Evolutionary conservation across 2,329 filamentous ascomycete genomes (phyloP), one percentile per base, ranked within the genome.

Genomic region (Aspergillus melleus): DNA sequence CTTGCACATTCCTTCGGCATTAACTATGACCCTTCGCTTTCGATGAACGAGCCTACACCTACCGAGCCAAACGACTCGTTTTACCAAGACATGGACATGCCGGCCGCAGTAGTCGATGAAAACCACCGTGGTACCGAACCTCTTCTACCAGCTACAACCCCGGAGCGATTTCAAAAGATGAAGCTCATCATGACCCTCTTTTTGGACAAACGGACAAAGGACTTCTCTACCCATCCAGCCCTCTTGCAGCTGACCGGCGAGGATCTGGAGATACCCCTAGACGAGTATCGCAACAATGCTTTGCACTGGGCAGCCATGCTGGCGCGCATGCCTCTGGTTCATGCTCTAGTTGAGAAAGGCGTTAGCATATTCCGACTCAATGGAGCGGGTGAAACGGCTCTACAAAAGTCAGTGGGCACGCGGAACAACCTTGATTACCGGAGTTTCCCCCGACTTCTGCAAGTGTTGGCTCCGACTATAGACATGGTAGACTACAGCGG

Each of bases 241-340:
- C 85, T 99, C 44, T 83, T 88, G 52, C 88, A 87, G 10, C 83
- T 97, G 58, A 89, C 87, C 1, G 87, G 91, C 0, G 81, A 88
- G 44, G 94, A 99, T 66, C 84, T 98, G 22, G 95, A 99, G 70
- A 89, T 95, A 73, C 94, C 95, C 1, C 91, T 99, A 59, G 95
- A 99, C 71, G 85, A 89, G 26, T 92, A 92, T 60, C 92, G 74
- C 24, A 81, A 98, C 71, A 98, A 92, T 19, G 93, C 93, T 2
- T 81, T 99, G 46, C 94, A 98, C 72, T 99, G 95, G 95, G 95
- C 95, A 2, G 92, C 95, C 5, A 97, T 95, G 4, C 82, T 99
- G 51, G 92, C 92, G 2, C 89, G 94, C 16, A 89, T 96, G 73
- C 86, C 90, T 1, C 82, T 99, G 6, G 81, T 98, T 58, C 88